A percentile compares a stretch with the other conserved stretches of the same genome.
Evolutionary conservation across 495 filamentous ascomycete species (phyloP).

Genomic region (Penicillium goetzii): DNA sequence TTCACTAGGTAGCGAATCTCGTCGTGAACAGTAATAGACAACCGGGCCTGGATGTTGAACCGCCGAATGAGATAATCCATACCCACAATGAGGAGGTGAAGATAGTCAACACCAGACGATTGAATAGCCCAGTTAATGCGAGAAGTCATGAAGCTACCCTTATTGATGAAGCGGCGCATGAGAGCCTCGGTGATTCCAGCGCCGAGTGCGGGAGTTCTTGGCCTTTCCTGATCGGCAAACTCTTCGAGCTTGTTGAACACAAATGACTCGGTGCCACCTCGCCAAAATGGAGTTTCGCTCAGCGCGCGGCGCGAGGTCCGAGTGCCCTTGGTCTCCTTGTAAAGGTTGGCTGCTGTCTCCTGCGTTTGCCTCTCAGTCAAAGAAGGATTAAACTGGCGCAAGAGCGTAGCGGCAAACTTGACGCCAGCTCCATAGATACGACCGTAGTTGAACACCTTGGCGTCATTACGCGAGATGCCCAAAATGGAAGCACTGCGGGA

Average conservation of each 20-base stretch:
- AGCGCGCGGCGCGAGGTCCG: constrained; percentile 72
- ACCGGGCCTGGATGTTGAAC: constrained; percentile 79
- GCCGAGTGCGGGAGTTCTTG: constrained; percentile 89
- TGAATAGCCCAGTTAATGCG: constrained; percentile 99
- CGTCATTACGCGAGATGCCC: constrained; percentile 90
- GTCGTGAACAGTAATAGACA: constrained; percentile 95
- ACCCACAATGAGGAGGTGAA: constrained; percentile 87
- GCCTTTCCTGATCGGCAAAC: constrained; percentile 91
- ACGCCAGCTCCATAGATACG: constrained; percentile 96
- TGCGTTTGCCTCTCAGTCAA: constrained; percentile 77
- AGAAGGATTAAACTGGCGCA: constrained; percentile 89
- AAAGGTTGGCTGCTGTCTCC: constrained; percentile 76
- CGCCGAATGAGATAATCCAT: constrained; percentile 95
- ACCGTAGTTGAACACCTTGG: constrained; percentile 98
- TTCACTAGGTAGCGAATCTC: constrained; percentile 94
- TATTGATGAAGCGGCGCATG: constrained; percentile 82
- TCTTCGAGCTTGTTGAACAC: constrained; percentile 98
- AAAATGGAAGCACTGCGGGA: constrained; percentile 90
- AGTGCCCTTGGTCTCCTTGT: constrained; percentile 84
- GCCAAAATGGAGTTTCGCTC: constrained; percentile 82
- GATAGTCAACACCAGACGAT: constrained; percentile 94
- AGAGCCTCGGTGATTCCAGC: constrained; percentile 96
- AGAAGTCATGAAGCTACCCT: constrained; percentile 90
- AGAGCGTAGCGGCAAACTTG: constrained; percentile 86
- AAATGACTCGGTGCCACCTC: constrained; percentile 93